Base-by-base conservation (phyloP, 2,329 filamentous ascomycete genomes). In the Monosporascus sp. region DNA sequence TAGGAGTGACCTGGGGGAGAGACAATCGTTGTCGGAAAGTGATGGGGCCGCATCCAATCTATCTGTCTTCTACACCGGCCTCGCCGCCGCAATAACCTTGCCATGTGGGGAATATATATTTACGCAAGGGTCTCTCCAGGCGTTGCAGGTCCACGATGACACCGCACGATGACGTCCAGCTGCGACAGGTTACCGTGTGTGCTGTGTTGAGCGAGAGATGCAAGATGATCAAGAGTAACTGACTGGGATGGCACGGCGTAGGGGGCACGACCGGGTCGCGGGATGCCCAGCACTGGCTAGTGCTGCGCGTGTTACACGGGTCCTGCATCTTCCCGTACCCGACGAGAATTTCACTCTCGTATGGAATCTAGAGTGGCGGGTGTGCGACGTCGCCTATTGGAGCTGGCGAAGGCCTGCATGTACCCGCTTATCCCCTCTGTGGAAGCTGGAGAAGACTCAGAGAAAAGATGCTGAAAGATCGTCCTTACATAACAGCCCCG, bases 281-380 rank as follows among this genome's bases (percentile, higher is more conserved):
- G 53, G 52, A 38, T 52, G 38, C 47, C 11, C 50, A 60, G 55
- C 51, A 55, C 54, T 51, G 47, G 55, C 60, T 49, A 62, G 56
- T 14, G 60, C 57, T 49, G 48, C 46, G 37, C 52, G 54, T 45
- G 63, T 65, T 52, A 57, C 61, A 65, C 65, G 43, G n/a, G 37
- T 57, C 38, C 63, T 68, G 66, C 65, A 60, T 55, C 53, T 55
- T 60, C 49, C 65, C 65, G 65, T 49, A 47, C 60, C 54, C 57
- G 62, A 67, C 66, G 65, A 68, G 65, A 68, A 68, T 64, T 49
- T 22, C 40, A 55, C 60, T 56, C 63, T 67, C 63, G 60, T 65
- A 66, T 66, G 60, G 44, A 52, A 44, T 26, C 11, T 43, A 53
- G 49, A 52, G 54, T 48, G 52, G 53, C 46, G 51, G 58, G 37